phyloP scores from a whole-genome alignment of 2,329 filamentous ascomycete genomes.

The Herpotrichia juniperi region DNA sequence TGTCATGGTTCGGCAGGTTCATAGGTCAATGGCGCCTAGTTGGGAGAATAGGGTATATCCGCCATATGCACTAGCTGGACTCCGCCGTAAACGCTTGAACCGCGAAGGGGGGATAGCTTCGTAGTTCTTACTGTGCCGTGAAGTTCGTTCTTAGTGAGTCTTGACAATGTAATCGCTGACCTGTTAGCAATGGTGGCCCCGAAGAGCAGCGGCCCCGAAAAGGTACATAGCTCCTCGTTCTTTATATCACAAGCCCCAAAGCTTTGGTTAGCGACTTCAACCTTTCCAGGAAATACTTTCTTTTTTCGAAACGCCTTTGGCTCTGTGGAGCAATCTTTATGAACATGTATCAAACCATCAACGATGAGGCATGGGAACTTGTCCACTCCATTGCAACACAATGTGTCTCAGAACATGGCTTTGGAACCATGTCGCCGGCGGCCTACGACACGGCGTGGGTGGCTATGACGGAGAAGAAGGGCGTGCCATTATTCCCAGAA shows the following conservation, averaged over 20 bases:
- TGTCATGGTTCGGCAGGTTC: background rate
- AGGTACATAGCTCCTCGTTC: background rate
- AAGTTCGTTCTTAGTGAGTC: background rate
- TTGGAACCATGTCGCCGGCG: slow-evolving; percentile 32
- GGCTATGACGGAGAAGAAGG: slow-evolving; percentile 28
- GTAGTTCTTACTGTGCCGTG: background rate
- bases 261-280: background rate
- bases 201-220: background rate
- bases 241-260: background rate
- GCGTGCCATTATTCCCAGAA: slow-evolving; percentile 37
- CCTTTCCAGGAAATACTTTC: background rate
- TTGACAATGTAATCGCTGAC: background rate
- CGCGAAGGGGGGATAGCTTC: background rate
- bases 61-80: background rate
- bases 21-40: slow-evolving; percentile 1
- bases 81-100: background rate
- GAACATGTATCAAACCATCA: slow-evolving; percentile 14
- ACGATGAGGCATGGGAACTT: slow-evolving; percentile 14
- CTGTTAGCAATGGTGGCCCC: background rate
- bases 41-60: background rate
- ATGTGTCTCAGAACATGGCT: slow-evolving; percentile 6
- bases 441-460: slow-evolving; percentile 46
- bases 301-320: background rate
- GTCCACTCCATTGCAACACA: slow-evolving; percentile 14
- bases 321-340: background rate